Evolutionary conservation across 2,329 filamentous ascomycete genomes (phyloP).

Genomic region (Teratosphaeria viscida): DNA sequence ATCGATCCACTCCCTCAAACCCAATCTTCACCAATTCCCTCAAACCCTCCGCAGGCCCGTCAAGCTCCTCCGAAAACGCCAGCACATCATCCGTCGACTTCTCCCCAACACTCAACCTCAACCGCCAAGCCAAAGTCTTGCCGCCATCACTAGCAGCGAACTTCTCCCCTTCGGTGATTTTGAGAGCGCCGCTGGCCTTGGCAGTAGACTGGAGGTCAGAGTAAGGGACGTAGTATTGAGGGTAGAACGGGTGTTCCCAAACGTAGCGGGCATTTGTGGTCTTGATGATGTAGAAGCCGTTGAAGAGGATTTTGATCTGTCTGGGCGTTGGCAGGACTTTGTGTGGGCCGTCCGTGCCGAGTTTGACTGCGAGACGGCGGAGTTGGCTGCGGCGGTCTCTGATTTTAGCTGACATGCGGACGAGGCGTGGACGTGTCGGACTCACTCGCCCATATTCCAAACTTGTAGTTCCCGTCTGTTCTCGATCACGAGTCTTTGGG

Average conservation of each 20-base stretch:
- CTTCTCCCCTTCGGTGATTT: constrained; percentile 12
- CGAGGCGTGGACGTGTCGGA: neutral
- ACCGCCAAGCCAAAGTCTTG: constrained; percentile 14
- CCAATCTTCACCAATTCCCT: constrained; percentile 17
- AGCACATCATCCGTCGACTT: constrained; percentile 10
- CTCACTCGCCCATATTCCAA: neutral
- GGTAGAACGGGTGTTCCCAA: constrained; percentile 38
- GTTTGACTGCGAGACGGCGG: constrained; percentile 30
- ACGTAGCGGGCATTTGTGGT: constrained; percentile 26
- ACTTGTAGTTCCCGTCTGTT: neutral
- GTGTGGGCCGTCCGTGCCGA: constrained; percentile 30
- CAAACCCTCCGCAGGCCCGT: constrained; percentile 7
- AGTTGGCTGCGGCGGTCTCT: constrained; percentile 15
- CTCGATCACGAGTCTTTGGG: no score
- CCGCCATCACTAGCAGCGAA: constrained; percentile 9
- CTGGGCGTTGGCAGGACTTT: constrained; percentile 23
- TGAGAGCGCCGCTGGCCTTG: constrained; percentile 4
- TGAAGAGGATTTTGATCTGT: constrained; percentile 23
- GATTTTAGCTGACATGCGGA: neutral
- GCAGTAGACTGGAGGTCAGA: constrained; percentile 5
- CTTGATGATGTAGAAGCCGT: constrained; percentile 23
- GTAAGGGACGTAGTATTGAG: constrained; percentile 23
- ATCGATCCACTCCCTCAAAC: constrained; percentile 28
- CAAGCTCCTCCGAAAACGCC: constrained; percentile 5
- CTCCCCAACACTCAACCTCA: constrained; percentile 12